Base-by-base conservation (phyloP, 2,329 filamentous ascomycete genomes). In the Nothophoma quercina region DNA sequence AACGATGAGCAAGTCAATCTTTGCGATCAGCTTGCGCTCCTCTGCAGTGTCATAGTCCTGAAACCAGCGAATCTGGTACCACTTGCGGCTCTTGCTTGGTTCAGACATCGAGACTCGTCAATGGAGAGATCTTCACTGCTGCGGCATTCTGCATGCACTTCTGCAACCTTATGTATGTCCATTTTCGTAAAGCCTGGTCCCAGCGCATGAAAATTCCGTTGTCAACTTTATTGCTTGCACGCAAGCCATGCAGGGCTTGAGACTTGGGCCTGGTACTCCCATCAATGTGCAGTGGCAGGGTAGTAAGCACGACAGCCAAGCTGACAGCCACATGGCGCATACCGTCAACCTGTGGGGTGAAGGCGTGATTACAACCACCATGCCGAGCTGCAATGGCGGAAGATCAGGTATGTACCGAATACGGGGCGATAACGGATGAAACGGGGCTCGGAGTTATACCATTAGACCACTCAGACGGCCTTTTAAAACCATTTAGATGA, bases 1-100 rank as follows among this genome's bases (percentile, higher is more conserved):
- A 0, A 86, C 78, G 28, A 85, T 81, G 2, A 85, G 67, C 0
- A 81, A 65, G 54, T 86, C 83, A 10, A 86, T 75, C 61, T 85
- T 85, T 19, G 78, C 44, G 28, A 86, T 81, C 3, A 85, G 72
- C 52, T 74, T 77, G 32, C 79, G 73, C 56, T 85, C 82, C 47
- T 79, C 77, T 0, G 71, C 71, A 0, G 76, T 81, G 54, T 85
- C 83, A 6, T 78, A 69, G 15, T 63, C 56, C 16, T 65, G 53
- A 33, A 66, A 70, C 66, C 65, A 71, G n/a, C 52, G 60, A 15
- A 67, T 59, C 26, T 63, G 61, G 28, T 64, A 68, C 64, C 67
- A 68, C 29, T 63, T 69, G 35, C 60, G 59, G 30, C 26, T 18
- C 22, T 48, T 56, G 29, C 15, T 34, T 16, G 35, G 34, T 22